A percentile compares a stretch with the other conserved stretches of the same genome.
Conservation (phyloP, 2,329 filamentous ascomycete genomes). For the Colletotrichum falcatum region DNA sequence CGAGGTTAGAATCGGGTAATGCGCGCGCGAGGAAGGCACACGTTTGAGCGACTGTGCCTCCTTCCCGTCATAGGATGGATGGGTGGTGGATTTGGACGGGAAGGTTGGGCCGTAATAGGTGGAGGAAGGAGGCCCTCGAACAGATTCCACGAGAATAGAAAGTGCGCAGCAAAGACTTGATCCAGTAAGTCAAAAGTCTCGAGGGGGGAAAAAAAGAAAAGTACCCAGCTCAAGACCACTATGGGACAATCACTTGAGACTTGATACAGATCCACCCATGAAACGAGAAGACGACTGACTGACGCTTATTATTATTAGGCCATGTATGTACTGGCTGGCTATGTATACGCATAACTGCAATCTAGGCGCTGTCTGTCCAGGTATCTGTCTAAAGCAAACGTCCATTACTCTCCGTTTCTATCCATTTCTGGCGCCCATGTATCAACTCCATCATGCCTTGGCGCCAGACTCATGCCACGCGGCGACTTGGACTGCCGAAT, state of each 20-base stretch:
- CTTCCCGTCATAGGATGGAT: too few relatives aligned
- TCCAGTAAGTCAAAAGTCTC: background rate
- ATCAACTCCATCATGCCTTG: background rate
- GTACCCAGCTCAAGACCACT: background rate
- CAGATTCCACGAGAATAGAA: background rate
- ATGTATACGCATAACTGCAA: background rate
- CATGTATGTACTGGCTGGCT: background rate
- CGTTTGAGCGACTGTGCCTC: background rate
- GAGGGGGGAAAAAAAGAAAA: background rate
- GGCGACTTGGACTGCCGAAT: background rate
- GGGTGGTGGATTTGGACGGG: background rate
- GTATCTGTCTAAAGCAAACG: too few relatives aligned
- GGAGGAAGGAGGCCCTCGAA: background rate
- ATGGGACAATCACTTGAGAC: background rate
- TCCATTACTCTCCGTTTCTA: too few relatives aligned
- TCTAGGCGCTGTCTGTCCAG: background rate
- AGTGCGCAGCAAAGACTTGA: background rate
- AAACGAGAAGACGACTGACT: background rate
- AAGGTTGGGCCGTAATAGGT: background rate
- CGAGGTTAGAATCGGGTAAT: background rate
- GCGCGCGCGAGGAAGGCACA: background rate
- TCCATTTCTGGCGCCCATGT: background rate
- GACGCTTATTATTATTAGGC: background rate
- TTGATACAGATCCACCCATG: background rate
- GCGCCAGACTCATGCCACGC: background rate